Percentiles rank a stretch among this genome's conserved stretches.
Conservation (phyloP, 331 rosid genomes). For the Prunus yedoensis region DNA sequence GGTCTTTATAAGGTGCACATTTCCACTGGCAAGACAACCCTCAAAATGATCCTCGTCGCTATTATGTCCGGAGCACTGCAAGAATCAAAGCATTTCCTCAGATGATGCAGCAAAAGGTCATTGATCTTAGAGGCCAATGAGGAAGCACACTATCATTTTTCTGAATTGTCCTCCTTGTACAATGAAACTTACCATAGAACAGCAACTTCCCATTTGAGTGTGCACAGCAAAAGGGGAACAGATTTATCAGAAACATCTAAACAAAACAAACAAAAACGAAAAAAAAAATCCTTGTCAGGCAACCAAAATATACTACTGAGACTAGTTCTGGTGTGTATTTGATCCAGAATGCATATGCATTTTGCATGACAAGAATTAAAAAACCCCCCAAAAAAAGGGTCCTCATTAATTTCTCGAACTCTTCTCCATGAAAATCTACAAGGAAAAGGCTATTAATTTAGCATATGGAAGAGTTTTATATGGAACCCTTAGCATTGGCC, state of each 20-base stretch:
- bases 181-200: slow-evolving; percentile 31
- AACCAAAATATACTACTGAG: background rate
- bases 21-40: slow-evolving; percentile 19
- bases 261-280: background rate
- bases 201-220: slow-evolving; percentile 39
- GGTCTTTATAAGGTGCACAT: slow-evolving; percentile 33
- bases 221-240: slow-evolving; percentile 9
- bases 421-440: background rate
- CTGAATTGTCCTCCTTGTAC: background rate
- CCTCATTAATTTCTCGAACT: background rate
- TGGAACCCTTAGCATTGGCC: background rate
- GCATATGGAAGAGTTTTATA: no score
- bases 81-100: background rate
- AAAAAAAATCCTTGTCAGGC: slow-evolving; percentile 15
- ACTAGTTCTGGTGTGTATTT: background rate
- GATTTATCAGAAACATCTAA: slow-evolving; percentile 12
- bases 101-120: slow-evolving; percentile 1
- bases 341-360: background rate
- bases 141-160: background rate
- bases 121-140: background rate
- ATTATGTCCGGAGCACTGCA: slow-evolving; percentile 14
- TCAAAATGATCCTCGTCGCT: background rate
- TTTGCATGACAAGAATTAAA: background rate
- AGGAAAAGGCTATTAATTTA: no score
- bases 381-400: background rate